Base-by-base conservation (phyloP, 1,284 basidiomycete species). In the Cutaneotrichosporon daszewskae region DNA sequence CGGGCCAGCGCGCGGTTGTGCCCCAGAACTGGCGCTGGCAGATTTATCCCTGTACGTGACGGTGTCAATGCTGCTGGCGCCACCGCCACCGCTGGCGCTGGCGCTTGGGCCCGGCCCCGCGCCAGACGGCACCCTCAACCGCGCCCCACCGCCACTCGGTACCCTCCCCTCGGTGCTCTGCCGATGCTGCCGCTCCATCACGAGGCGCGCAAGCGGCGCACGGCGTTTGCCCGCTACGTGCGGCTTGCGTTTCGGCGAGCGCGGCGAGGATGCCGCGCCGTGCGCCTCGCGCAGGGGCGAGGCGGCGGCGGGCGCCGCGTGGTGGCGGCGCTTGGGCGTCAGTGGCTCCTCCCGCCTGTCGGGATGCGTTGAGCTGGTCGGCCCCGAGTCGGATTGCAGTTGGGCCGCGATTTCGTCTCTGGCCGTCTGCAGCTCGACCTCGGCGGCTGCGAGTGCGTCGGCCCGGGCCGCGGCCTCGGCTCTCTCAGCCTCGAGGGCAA, bases 401-500 rank as follows among this genome's bases (percentile, higher is more conserved):
- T 24, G 36, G 48, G 2, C 34, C n/a, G n/a, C n/a, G n/a, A n/a
- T n/a, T n/a, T n/a, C n/a, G n/a, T n/a, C n/a, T n/a, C n/a, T n/a
- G n/a, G n/a, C n/a, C n/a, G n/a, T n/a, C n/a, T n/a, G n/a, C n/a
- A n/a, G n/a, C n/a, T n/a, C n/a, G n/a, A n/a, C n/a, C n/a, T n/a
- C n/a, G n/a, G n/a, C n/a, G n/a, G n/a, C n/a, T n/a, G n/a, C n/a
- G n/a, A n/a, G n/a, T n/a, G n/a, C n/a, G n/a, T 33, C 27, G 3
- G 32, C 24, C 19, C 19, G 32, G 14, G 20, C 31, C 18, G 34
- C 19, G 7, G 36, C 17, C 25, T 38, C 36, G n/a, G 39, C 29
- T 3, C 19, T 16, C 57, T 78, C 85, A 49, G 76, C 76, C 81
- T 86, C 32, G 18, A 43, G 13, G 3, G 33, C 33, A 11, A 49